phyloP scores from a whole-genome alignment of 208 protist genomes.

The Leishmania tropica region DNA sequence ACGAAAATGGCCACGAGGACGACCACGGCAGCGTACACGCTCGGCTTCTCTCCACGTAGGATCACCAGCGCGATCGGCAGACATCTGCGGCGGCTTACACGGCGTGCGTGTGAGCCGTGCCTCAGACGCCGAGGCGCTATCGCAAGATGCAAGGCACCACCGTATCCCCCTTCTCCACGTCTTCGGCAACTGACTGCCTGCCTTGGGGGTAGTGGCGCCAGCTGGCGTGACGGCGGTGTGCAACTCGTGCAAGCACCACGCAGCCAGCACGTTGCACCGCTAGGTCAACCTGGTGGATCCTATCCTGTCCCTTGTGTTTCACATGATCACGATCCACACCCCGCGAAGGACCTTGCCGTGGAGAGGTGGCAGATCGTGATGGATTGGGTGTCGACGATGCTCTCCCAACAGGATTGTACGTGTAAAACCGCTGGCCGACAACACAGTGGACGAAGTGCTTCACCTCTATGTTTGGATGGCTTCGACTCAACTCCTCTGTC shows the following conservation, averaged over 20 bases:
- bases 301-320: slow-evolving; percentile 14
- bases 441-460: slow-evolving; percentile 18
- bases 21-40: background rate
- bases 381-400: slow-evolving; percentile 23
- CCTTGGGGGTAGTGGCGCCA: slow-evolving; percentile 12
- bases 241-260: slow-evolving; percentile 18
- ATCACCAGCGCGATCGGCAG: slow-evolving; percentile 4
- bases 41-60: background rate
- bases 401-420: slow-evolving; percentile 18
- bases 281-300: slow-evolving; percentile 27
- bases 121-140: slow-evolving; percentile 20
- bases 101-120: slow-evolving; percentile 18
- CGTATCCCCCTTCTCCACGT: slow-evolving; percentile 24
- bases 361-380: slow-evolving; percentile 24
- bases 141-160: slow-evolving; percentile 24
- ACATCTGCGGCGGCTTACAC: slow-evolving; percentile 8
- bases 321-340: slow-evolving; percentile 22
- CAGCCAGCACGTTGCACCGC: slow-evolving; percentile 23
- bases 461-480: slow-evolving; percentile 26
- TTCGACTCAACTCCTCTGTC: slow-evolving; percentile 11
- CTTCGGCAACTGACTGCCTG: slow-evolving; percentile 26
- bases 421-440: slow-evolving; percentile 10
- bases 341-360: slow-evolving; percentile 22
- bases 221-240: slow-evolving; percentile 19
- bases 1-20: slow-evolving; percentile 15